Conservation (phyloP, 345 rosid species). For the Mallotus nudiflorus region DNA sequence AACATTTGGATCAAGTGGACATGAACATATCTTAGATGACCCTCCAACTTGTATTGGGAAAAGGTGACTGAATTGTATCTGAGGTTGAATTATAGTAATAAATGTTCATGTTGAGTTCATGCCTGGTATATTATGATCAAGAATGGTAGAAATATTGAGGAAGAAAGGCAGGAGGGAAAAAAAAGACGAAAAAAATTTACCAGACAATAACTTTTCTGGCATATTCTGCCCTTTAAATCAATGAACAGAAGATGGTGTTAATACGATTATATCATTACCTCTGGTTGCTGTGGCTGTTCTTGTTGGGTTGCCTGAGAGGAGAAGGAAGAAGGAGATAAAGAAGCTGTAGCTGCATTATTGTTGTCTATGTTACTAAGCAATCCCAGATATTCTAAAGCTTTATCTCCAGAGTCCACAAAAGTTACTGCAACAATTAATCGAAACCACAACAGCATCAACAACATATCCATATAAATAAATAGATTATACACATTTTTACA, state of each 20-base stretch:
- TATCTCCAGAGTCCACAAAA: slow-evolving; percentile 51
- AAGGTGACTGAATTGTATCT: too few relatives aligned
- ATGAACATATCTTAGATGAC: too few relatives aligned
- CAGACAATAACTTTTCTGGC: background rate
- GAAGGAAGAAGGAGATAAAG: slow-evolving; percentile 21
- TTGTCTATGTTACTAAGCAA: slow-evolving; percentile 28
- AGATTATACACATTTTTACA: background rate
- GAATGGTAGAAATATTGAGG: background rate
- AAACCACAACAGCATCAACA: too few relatives aligned
- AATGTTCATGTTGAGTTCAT: too few relatives aligned
- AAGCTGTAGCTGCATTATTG: slow-evolving; percentile 9
- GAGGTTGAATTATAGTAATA: too few relatives aligned
- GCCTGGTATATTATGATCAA: background rate
- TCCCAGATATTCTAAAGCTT: slow-evolving; percentile 61
- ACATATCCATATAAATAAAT: background rate
- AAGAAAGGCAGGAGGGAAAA: background rate
- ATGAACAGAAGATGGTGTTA: background rate
- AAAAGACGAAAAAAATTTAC: background rate
- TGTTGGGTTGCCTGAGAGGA: slow-evolving; percentile 9
- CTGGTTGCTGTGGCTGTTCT: too few relatives aligned
- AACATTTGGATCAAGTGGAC: too few relatives aligned
- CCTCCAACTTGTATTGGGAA: too few relatives aligned
- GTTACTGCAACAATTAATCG: slow-evolving; percentile 50
- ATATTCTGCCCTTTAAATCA: background rate
- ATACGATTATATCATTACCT: slow-evolving; percentile 24